These are phyloP conservation scores for Paraphaeosphaeria minitans DNA, from an alignment of 2,329 filamentous ascomycete genomes.

Conservation along the genomic window DNA sequence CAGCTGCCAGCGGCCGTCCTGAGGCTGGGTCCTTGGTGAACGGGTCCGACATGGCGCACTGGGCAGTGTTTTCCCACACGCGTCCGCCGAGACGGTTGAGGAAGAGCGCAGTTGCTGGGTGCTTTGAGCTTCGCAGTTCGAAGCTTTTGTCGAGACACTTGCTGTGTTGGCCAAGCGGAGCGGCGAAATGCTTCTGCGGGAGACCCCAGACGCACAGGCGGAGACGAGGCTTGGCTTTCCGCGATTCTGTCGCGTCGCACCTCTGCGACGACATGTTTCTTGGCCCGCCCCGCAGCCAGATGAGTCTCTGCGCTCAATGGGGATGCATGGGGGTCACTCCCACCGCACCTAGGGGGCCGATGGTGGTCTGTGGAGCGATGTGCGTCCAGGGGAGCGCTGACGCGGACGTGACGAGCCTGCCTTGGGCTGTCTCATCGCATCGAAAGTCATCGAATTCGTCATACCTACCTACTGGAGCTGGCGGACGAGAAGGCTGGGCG, in stretches of 20 bases:
- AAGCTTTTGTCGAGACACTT: conserved; percentile 40
- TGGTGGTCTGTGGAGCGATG: conserved; percentile 19
- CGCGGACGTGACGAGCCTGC: conserved; percentile 22
- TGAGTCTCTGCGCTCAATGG: not conserved
- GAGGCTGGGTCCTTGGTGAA: conserved; percentile 20
- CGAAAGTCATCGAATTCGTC: conserved; percentile 2
- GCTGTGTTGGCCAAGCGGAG: conserved; percentile 32
- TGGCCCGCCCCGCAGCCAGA: conserved; percentile 19
- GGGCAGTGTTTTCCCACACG: conserved; percentile 32
- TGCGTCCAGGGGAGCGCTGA: conserved; percentile 22
- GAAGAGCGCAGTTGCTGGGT: conserved; percentile 21
- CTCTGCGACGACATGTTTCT: conserved; percentile 38
- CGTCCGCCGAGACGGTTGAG: conserved; percentile 24
- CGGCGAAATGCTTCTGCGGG: conserved; percentile 28
- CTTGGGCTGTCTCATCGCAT: conserved; percentile 24
- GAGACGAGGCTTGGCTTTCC: conserved; percentile 22
- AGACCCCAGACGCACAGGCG: conserved; percentile 23
- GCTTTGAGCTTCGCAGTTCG: conserved; percentile 34
- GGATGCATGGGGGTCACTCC: conserved; percentile 8
- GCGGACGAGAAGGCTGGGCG: conserved; percentile 17
- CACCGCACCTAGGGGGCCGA: not conserved
- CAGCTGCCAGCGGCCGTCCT: conserved; percentile 17
- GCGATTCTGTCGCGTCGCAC: conserved; percentile 26
- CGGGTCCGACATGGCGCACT: conserved; percentile 16
- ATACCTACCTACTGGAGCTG: conserved; percentile 8